Conservation (phyloP, 208 protist species). For the Lotmaria passim region DNA sequence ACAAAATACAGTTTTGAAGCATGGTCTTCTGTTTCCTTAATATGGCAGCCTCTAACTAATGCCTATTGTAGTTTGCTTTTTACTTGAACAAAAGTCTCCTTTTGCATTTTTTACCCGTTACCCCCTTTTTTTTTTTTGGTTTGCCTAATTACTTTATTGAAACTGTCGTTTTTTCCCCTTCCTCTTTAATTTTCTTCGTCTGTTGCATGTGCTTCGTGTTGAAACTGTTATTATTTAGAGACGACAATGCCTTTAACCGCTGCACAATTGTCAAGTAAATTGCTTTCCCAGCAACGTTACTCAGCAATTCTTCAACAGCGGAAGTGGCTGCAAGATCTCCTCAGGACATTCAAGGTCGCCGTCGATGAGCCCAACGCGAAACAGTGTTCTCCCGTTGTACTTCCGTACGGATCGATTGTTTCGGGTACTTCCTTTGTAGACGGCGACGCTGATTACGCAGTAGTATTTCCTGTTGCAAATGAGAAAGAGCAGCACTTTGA, state of each 20-base stretch:
- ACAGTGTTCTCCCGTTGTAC: slow-evolving; percentile 36
- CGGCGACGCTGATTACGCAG: slow-evolving; percentile 74
- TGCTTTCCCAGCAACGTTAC: slow-evolving; percentile 25
- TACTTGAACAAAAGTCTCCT: no score
- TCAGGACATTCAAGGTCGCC: slow-evolving; percentile 22
- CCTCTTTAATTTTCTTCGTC: neutral
- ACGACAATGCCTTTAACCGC: neutral
- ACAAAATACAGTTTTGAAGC: no score
- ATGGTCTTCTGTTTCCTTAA: no score
- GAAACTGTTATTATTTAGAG: neutral
- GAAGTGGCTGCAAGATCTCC: slow-evolving; percentile 38
- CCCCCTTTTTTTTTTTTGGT: no score
- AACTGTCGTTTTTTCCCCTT: neutral
- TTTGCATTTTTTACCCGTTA: no score
- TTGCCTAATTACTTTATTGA: neutral
- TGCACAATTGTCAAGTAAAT: slow-evolving; percentile 15
- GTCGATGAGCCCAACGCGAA: neutral
- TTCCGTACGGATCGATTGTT: slow-evolving; percentile 79
- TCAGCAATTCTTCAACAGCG: slow-evolving; percentile 26
- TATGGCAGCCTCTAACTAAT: no score
- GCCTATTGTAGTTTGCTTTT: no score
- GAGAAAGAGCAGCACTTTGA: slow-evolving; percentile 7
- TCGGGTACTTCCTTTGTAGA: slow-evolving; percentile 73
- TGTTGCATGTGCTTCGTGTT: slow-evolving; percentile 9
- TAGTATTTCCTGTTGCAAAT: slow-evolving; percentile 47